Conservation (phyloP, 2,329 filamentous ascomycete genomes). For the Alternaria sp. region DNA sequence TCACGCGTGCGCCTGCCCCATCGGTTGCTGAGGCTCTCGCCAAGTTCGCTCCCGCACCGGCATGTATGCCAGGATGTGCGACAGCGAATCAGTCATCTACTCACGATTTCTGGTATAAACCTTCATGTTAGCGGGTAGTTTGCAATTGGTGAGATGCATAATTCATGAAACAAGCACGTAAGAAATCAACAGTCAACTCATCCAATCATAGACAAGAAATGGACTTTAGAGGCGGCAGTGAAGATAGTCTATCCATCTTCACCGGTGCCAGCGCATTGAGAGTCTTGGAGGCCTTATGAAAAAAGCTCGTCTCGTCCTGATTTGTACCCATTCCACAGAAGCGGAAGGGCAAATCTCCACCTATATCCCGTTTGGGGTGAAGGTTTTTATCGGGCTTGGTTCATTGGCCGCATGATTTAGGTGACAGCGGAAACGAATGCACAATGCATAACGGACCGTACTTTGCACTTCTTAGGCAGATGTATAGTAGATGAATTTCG, state of each 20-base stretch:
- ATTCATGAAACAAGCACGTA: neutral
- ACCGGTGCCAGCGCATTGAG: constrained; percentile 19
- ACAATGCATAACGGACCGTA: neutral
- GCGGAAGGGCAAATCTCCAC: neutral
- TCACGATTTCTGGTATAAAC: neutral
- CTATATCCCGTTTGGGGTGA: neutral
- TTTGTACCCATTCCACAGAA: neutral
- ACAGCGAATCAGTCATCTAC: constrained; percentile 3
- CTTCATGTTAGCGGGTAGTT: neutral
- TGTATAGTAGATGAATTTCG: neutral
- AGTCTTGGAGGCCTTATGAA: neutral
- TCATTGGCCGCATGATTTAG: neutral
- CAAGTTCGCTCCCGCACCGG: constrained; percentile 5
- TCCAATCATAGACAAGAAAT: neutral
- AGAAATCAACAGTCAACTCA: neutral
- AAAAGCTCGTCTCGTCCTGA: neutral
- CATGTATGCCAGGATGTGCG: neutral
- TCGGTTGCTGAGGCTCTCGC: constrained; percentile 3
- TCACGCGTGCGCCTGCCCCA: constrained; percentile 10
- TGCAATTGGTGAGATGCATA: neutral
- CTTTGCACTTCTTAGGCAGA: neutral
- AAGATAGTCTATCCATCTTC: neutral
- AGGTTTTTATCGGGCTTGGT: neutral
- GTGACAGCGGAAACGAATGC: neutral
- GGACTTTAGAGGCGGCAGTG: neutral